A percentile compares a stretch with the other conserved stretches of the same genome.
Conservation (phyloP, 768 basidiomycete species). For the Brasilioporus rufonigricans region DNA sequence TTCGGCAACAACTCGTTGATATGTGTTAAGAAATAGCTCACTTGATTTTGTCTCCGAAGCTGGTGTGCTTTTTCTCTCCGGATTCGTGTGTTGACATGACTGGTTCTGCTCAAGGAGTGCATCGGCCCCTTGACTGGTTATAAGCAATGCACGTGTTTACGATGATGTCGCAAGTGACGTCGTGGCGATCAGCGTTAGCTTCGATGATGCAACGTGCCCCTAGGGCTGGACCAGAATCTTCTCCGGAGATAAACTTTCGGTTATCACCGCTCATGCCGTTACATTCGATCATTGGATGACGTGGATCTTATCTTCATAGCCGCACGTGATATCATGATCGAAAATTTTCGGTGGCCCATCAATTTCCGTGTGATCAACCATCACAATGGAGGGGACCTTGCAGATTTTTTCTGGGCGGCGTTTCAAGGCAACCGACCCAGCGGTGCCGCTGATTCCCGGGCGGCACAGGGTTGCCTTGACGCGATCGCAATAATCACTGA, state of each 20-base stretch:
- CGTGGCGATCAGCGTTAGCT: conserved; percentile 7
- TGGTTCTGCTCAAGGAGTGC: neutral
- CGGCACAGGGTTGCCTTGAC: too few species aligned
- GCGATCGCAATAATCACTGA: too few species aligned
- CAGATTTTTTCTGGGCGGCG: neutral
- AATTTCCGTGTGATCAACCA: neutral
- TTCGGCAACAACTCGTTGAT: too few species aligned
- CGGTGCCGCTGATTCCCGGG: neutral
- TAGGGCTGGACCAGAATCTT: neutral
- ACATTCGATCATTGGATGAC: conserved; percentile 1
- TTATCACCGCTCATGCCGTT: conserved; percentile 13
- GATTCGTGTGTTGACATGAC: conserved; percentile 5
- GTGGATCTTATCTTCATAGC: neutral
- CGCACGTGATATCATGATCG: conserved; percentile 7
- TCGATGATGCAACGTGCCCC: conserved; percentile 18
- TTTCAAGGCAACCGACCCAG: neutral
- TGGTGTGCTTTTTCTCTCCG: neutral
- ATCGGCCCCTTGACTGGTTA: neutral
- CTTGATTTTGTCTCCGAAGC: conserved; percentile 18
- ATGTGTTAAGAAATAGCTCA: too few species aligned
- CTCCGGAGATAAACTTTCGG: conserved; percentile 2
- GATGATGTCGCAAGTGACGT: conserved; percentile 21
- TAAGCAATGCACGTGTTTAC: conserved; percentile 4
- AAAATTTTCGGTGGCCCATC: neutral
- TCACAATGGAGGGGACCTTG: too few species aligned